These are phyloP conservation scores for Cicer pinnatifidum DNA, from an alignment of 306 rosid genomes.

Conservation along the genomic window DNA sequence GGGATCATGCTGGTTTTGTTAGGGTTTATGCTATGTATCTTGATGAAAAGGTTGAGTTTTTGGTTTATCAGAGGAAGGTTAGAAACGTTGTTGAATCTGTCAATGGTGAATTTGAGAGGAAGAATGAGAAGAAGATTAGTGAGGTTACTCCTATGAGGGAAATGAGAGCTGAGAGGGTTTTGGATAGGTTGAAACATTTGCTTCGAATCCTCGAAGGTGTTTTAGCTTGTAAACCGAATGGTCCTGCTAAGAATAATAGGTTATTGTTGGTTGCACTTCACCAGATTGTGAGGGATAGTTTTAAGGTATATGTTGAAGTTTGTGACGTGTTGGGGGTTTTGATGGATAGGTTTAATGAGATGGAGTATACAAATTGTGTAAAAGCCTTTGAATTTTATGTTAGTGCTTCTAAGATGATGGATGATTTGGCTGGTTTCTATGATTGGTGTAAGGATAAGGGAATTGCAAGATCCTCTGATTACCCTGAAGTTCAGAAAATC, in stretches of 20 bases:
- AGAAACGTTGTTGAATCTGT: constrained; percentile 40
- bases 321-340: constrained; percentile 76
- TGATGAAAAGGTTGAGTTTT: constrained; percentile 71
- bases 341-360: constrained; percentile 73
- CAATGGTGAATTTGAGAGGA: constrained; percentile 32
- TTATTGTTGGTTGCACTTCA: constrained; percentile 68
- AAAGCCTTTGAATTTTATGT: constrained; percentile 74
- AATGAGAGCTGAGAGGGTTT: constrained; percentile 66
- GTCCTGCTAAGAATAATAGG: constrained; percentile 69
- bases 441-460: constrained; percentile 83
- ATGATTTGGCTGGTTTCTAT: constrained; percentile 71
- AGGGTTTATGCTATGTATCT: constrained; percentile 73
- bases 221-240: constrained; percentile 72
- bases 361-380: constrained; percentile 71
- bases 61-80: constrained; percentile 56
- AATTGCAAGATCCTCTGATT: constrained; percentile 77
- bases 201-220: constrained; percentile 65
- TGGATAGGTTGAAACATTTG: constrained; percentile 67
- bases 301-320: constrained; percentile 59
- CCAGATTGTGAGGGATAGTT: constrained; percentile 77
- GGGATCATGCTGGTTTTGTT: constrained; percentile 78
- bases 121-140: background rate
- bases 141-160: constrained; percentile 64
- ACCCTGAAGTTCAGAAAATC: constrained; percentile 75
- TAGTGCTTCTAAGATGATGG: constrained; percentile 64